Evolutionary conservation across 2,329 filamentous ascomycete genomes (phyloP), one percentile per base, ranked within the genome.

Genomic region (Colletotrichum echinochloae): DNA sequence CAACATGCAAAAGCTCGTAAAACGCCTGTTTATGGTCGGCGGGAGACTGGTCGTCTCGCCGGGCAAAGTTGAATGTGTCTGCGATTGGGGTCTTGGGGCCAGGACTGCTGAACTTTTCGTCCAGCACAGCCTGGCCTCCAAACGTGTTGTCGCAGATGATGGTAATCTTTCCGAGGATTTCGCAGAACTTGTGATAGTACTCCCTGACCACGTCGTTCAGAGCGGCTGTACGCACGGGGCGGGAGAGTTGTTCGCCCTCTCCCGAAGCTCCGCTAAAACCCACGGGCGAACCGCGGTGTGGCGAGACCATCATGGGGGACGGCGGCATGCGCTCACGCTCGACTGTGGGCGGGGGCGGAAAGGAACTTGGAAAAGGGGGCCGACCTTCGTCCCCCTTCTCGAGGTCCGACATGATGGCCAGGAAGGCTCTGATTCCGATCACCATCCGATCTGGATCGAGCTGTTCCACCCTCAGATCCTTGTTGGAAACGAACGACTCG

Each of bases 141-240:
- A 99, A 99, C 0, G 95, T 93, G 76, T 97, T 96, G 79, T 99
- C 96, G 80, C 96, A 99, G 41, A 98, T 91, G 54, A 98, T 92
- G 2, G 95, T 97, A 66, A 99, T 97, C 78, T 97, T 97, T 33
- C 95, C 96, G 9, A 99, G 84, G 30, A 99, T 95, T 78, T 97
- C 94, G 78, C 95, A 98, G 75, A 99, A 99, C 62, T 92, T 92
- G 64, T 91, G 86, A 79, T 98, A 98, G 77, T 94, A 96, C 52
- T 96, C 93, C 76, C 91, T 92, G 0, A 94, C 91, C 28, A 90
- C 89, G 46, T 97, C 94, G 60, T 89, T 91, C 62, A 98, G 86
- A 26, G 87, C 84, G 57, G 86, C 85, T 1, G 86, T 85, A n/a
- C 87, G 79, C 3, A 92, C 89, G 2, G 90, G 90, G 5, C 85